These are phyloP conservation scores for Eimeria acervulina DNA, from an alignment of 169 alveolate species.

Conservation along the genomic window DNA sequence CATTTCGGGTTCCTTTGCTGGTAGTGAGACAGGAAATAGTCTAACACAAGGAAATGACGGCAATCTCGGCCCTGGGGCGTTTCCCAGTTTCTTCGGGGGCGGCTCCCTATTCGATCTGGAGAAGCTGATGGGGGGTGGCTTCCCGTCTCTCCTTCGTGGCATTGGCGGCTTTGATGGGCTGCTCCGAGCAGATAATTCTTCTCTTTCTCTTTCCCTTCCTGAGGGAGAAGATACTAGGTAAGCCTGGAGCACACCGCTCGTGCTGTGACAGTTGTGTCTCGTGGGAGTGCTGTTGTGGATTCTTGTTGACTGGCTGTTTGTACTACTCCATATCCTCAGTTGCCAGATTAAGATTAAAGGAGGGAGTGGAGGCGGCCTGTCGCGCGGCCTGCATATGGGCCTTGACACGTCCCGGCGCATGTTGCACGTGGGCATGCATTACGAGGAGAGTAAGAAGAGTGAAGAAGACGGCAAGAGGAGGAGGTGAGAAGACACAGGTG, in stretches of 20 bases:
- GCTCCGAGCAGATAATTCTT: not conserved
- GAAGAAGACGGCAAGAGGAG: not conserved
- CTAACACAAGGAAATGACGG: not conserved
- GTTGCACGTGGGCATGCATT: not conserved
- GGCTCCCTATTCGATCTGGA: not conserved
- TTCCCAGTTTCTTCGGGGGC: slow-evolving; percentile 6
- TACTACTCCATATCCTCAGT: not conserved
- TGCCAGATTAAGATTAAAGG: not conserved
- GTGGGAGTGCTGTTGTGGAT: not conserved
- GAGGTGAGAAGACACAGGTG: not conserved
- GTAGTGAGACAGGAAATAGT: not conserved
- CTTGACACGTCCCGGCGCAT: not conserved
- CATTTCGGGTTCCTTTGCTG: not conserved
- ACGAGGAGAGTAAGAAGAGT: not conserved
- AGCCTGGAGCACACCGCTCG: not conserved
- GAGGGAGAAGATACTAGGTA: slow-evolving; percentile 15
- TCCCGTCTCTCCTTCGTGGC: not conserved
- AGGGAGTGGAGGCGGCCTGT: not conserved
- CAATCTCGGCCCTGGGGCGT: not conserved
- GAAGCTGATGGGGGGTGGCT: not conserved
- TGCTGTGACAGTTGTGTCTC: not conserved
- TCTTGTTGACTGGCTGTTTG: not conserved
- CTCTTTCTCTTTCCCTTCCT: not conserved
- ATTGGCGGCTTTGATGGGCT: not conserved
- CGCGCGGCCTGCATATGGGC: not conserved